Percentiles rank a stretch among this genome's conserved stretches.
Conservation (phyloP, 805 yeast species). For the Monosporozyma siamensis region DNA sequence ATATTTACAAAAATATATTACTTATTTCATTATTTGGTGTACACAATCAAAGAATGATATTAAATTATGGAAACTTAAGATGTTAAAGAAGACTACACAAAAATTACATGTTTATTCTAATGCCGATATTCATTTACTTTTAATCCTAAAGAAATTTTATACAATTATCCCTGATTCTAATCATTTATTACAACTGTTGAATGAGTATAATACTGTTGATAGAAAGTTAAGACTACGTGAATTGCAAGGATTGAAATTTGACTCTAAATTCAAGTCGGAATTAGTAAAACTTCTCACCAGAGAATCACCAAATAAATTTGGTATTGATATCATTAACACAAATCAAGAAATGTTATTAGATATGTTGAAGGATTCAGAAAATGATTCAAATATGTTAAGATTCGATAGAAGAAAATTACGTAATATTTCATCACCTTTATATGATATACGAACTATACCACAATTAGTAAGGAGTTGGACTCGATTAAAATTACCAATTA, state of each 20-base stretch:
- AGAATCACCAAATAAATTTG: conserved; percentile 8
- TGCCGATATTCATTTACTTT: conserved; percentile 14
- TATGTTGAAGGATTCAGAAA: conserved; percentile 7
- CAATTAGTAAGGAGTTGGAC: conserved; percentile 16
- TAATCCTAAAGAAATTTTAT: conserved; percentile 17
- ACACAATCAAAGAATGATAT: conserved; percentile 24
- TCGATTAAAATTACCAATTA: conserved; percentile 10
- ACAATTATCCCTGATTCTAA: conserved; percentile 11
- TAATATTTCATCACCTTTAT: conserved; percentile 7
- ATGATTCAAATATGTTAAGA: conserved; percentile 1
- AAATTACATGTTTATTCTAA: conserved; percentile 20
- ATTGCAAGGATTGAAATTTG: conserved; percentile 12
- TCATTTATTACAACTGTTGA: conserved; percentile 5
- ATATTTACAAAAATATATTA: conserved; percentile 29
- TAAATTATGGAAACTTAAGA: conserved; percentile 22
- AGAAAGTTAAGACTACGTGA: conserved; percentile 11
- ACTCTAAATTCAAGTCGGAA: conserved; percentile 7
- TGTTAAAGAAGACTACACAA: conserved; percentile 16
- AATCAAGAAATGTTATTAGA: conserved; percentile 1
- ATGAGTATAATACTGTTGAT: conserved; percentile 3
- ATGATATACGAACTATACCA: conserved; percentile 10
- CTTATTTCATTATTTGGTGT: conserved; percentile 29
- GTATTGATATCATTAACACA: conserved; percentile 3
- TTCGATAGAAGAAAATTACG: conserved; percentile 4
- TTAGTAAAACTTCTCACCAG: conserved; percentile 10